Conservation (phyloP, 2,329 filamentous ascomycete genomes). For the Leptographium lundbergii region DNA sequence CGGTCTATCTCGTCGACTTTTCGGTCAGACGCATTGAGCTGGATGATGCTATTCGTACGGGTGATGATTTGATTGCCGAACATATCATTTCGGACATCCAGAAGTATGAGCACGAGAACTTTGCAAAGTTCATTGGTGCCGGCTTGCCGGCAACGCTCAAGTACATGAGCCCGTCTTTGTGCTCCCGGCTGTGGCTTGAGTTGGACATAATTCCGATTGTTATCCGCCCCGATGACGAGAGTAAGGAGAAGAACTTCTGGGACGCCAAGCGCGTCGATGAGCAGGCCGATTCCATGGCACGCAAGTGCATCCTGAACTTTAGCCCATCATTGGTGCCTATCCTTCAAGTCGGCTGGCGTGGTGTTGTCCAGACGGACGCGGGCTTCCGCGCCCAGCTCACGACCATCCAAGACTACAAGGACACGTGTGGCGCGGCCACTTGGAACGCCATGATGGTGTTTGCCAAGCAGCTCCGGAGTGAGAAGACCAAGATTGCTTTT, state of each 20-base stretch:
- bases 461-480: constrained; percentile 46
- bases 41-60: constrained; percentile 24
- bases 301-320: constrained; percentile 68
- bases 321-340: constrained; percentile 60
- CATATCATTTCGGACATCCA: constrained; percentile 45
- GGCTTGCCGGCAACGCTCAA: constrained; percentile 52
- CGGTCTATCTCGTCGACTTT: constrained; percentile 63
- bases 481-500: constrained; percentile 59
- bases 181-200: constrained; percentile 61
- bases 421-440: constrained; percentile 46
- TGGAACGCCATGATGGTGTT: constrained; percentile 55
- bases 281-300: constrained; percentile 67
- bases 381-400: constrained; percentile 49
- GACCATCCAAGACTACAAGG: constrained; percentile 42
- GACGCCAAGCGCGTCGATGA: constrained; percentile 56
- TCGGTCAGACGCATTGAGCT: constrained; percentile 45
- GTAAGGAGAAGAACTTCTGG: constrained; percentile 32
- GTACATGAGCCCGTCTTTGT: constrained; percentile 49
- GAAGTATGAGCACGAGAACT: constrained; percentile 49
- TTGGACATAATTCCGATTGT: constrained; percentile 65
- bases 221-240: constrained; percentile 35
- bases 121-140: constrained; percentile 62
- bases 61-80: constrained; percentile 39
- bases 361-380: constrained; percentile 58
- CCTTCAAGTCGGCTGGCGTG: constrained; percentile 53